phyloP scores from a whole-genome alignment of 805 yeast genomes.

The Scheffersomyces amazonensis region DNA sequence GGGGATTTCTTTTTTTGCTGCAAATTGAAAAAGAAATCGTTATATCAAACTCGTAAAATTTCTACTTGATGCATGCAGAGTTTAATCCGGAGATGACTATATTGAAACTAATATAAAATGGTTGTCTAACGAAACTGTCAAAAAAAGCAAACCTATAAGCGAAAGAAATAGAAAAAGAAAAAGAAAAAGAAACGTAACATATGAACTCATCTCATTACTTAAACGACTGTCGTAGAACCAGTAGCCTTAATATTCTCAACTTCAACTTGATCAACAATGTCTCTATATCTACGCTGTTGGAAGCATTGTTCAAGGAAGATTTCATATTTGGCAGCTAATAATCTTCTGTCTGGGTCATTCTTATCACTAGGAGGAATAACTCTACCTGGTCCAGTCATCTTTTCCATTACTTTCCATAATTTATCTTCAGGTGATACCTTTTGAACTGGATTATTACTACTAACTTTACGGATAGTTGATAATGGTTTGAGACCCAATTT shows the following conservation, averaged over 20 bases:
- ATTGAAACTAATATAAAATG: too few relatives aligned
- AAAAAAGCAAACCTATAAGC: too few relatives aligned
- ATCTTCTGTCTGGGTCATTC: constrained; percentile 60
- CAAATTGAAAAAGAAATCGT: too few relatives aligned
- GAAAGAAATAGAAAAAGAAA: too few relatives aligned
- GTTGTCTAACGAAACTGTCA: too few relatives aligned
- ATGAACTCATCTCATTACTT: too few relatives aligned
- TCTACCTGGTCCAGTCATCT: constrained; percentile 78
- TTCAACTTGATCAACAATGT: constrained; percentile 56
- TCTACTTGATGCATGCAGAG: too few relatives aligned
- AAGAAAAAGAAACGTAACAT: too few relatives aligned
- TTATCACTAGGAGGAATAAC: constrained; percentile 66
- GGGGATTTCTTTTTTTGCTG: too few relatives aligned
- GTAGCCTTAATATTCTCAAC: constrained; percentile 4
- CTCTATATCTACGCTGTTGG: constrained; percentile 75
- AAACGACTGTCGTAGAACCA: too few relatives aligned
- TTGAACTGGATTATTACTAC: constrained; percentile 10
- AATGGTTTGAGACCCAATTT: constrained; percentile 37
- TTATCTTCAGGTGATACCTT: constrained; percentile 48
- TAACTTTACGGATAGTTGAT: constrained; percentile 25
- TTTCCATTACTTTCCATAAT: constrained; percentile 85
- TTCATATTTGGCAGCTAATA: constrained; percentile 77
- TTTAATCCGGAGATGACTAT: too few relatives aligned
- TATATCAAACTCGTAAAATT: too few relatives aligned
- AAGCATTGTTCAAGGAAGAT: constrained; percentile 85